These are phyloP conservation scores for Penicillium sclerotiorum DNA, from an alignment of 2,329 filamentous ascomycete genomes.

Conservation along the genomic window DNA sequence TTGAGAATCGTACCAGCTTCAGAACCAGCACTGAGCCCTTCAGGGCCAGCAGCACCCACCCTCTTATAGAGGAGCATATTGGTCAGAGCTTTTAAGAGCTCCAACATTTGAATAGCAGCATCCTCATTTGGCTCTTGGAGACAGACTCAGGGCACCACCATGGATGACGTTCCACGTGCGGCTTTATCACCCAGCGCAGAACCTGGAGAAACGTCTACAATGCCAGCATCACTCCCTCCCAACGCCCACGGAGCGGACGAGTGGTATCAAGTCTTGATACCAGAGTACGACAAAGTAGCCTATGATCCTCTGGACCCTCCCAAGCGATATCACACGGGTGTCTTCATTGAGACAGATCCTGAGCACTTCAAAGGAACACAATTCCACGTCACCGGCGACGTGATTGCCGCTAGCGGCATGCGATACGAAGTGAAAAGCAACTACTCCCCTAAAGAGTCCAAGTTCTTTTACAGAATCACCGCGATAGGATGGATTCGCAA, in stretches of 20 bases:
- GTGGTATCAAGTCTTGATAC: slow-evolving; percentile 4
- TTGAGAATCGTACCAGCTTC: too few species aligned
- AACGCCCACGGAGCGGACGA: not conserved
- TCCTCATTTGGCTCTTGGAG: too few species aligned
- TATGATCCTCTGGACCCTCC: slow-evolving; percentile 8
- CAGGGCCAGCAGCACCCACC: too few species aligned
- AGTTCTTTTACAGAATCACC: slow-evolving; percentile 1
- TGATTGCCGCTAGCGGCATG: slow-evolving; percentile 11
- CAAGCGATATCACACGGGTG: slow-evolving; percentile 9
- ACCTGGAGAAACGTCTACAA: too few species aligned
- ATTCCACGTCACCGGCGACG: slow-evolving; percentile 14
- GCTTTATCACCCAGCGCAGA: too few species aligned
- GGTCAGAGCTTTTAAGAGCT: too few species aligned
- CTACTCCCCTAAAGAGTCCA: not conserved
- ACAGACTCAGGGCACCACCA: too few species aligned
- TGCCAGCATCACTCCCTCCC: too few species aligned
- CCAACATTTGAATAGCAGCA: too few species aligned
- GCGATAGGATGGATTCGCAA: slow-evolving; percentile 10
- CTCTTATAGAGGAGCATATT: too few species aligned
- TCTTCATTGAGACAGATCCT: slow-evolving; percentile 7
- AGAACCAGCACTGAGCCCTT: too few species aligned
- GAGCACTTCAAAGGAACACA: not conserved
- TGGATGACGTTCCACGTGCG: too few species aligned
- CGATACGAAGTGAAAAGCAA: slow-evolving; percentile 8
- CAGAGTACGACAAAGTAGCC: slow-evolving; percentile 11